A percentile compares a stretch with the other conserved stretches of the same genome.
Conservation (phyloP, 371 early-diverging fungal species). For the Sanchytrium tribonematis region DNA sequence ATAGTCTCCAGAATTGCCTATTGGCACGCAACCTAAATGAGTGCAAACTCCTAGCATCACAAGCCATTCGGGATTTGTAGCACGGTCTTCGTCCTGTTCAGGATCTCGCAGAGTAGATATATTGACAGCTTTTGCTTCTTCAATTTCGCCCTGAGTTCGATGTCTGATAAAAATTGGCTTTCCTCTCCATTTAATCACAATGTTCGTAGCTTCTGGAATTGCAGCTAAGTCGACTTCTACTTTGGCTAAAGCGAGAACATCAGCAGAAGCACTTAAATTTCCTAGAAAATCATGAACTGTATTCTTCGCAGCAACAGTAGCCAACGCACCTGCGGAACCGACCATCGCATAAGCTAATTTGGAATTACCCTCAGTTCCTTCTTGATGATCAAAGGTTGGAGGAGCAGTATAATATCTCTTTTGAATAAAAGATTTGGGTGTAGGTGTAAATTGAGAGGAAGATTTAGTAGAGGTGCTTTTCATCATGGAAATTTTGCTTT, state of each 20-base stretch:
- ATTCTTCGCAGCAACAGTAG: slow-evolving; percentile 64
- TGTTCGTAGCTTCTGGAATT: slow-evolving; percentile 86
- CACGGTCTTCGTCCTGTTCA: slow-evolving; percentile 65
- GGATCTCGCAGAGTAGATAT: slow-evolving; percentile 58
- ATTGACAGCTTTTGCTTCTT: slow-evolving; percentile 58
- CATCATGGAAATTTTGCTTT: no score
- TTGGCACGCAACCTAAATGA: slow-evolving; percentile 91
- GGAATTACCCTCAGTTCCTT: no score
- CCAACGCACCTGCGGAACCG: slow-evolving; percentile 55
- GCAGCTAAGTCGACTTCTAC: slow-evolving; percentile 66
- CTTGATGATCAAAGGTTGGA: no score
- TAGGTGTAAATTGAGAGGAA: no score
- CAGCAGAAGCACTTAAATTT: slow-evolving; percentile 78
- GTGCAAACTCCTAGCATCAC: slow-evolving; percentile 94
- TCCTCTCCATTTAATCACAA: slow-evolving; percentile 91
- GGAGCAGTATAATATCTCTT: no score
- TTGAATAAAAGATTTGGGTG: no score
- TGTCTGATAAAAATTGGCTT: slow-evolving; percentile 93
- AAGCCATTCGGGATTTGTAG: slow-evolving; percentile 75
- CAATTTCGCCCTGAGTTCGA: slow-evolving; percentile 74
- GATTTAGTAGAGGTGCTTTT: no score
- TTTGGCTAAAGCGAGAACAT: slow-evolving; percentile 88
- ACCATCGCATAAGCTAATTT: slow-evolving; percentile 80
- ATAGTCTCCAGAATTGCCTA: slow-evolving; percentile 57
- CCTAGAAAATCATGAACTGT: slow-evolving; percentile 64